Percentiles rank a stretch among this genome's conserved stretches.
Conservation (phyloP, 2,329 filamentous ascomycete species). For the Stemphylium lycopersici region DNA sequence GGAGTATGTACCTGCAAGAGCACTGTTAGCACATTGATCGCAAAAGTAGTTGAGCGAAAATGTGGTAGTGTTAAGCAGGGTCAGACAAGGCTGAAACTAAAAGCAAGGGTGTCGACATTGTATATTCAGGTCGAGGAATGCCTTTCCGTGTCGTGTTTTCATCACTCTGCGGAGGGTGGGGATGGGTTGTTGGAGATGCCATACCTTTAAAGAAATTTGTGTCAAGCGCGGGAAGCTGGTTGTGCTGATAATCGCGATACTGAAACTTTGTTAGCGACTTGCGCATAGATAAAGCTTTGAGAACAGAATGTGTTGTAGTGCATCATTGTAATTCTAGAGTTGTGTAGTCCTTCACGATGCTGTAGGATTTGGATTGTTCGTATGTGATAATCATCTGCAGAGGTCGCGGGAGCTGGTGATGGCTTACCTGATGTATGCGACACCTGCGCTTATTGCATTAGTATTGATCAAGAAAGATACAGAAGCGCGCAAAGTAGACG, state of each 20-base stretch:
- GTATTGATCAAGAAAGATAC: slow-evolving; percentile 10
- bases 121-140: slow-evolving; percentile 72
- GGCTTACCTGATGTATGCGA: slow-evolving; percentile 23
- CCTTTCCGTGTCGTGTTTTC: slow-evolving; percentile 69
- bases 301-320: slow-evolving; percentile 23
- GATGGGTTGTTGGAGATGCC: slow-evolving; percentile 13
- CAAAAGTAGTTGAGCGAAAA: slow-evolving; percentile 16
- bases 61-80: slow-evolving; percentile 32
- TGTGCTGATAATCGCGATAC: slow-evolving; percentile 1
- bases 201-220: slow-evolving; percentile 51
- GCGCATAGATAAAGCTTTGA: neutral
- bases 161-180: slow-evolving; percentile 57
- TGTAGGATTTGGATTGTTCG: slow-evolving; percentile 66
- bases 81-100: slow-evolving; percentile 77
- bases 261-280: slow-evolving; percentile 26
- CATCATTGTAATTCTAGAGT: slow-evolving; percentile 66
- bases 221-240: neutral
- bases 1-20: slow-evolving; percentile 41
- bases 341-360: slow-evolving; percentile 58
- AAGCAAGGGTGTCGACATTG: slow-evolving; percentile 66
- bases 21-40: slow-evolving; percentile 34
- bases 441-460: slow-evolving; percentile 19
- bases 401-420: slow-evolving; percentile 7
- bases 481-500: slow-evolving; percentile 23
- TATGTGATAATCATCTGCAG: slow-evolving; percentile 53